Evolutionary conservation across 2,329 filamentous ascomycete genomes (phyloP), one percentile per base, ranked within the genome.

Genomic region (Colletotrichum godetiae): DNA sequence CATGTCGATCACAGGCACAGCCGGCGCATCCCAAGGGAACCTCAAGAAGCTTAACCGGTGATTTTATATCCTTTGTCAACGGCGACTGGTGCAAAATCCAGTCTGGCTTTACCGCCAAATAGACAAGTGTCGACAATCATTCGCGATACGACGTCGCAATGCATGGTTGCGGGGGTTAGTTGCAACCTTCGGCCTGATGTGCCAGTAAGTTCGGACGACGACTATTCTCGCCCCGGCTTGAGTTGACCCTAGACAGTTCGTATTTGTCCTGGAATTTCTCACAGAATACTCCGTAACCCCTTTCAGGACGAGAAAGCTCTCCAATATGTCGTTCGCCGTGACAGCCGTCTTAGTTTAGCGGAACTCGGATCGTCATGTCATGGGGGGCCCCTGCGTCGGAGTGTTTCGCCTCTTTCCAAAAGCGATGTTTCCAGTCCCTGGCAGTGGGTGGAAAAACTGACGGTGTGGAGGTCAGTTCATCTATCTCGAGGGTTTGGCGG

Each of bases 401-500:
- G 57, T 61, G 58, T 49, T 68, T 68, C 65, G 69, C 19, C 52
- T 57, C 29, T 58, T 72, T 72, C 64, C 64, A 24, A 35, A 52
- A 68, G 35, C 46, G 57, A 61, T 56, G 29, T 63, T 68, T 27
- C 13, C 19, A 57, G 37, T 15, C 29, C 24, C 31, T 56, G 27
- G 58, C 29, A 56, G 24, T 42, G 31, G 58, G 53, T 55, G 37
- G 52, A 53, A 58, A 58, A 27, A 22, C 37, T 63, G 22, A 29
- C 8, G 12, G 8, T 19, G 66, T 55, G 59, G 35, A 59, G 55
- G 27, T 29, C 15, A 52, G 22, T 57, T 58, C 55, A 70, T 73
- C 22, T 73, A 70, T 61, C 46, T 57, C 66, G 29, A 70, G 60
- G 12, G 46, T 31, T n/a, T n/a, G 46, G 55, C 33, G 46, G 42